Conservation (phyloP, 306 rosid genomes). For the Trichosanthes cucumerina region DNA sequence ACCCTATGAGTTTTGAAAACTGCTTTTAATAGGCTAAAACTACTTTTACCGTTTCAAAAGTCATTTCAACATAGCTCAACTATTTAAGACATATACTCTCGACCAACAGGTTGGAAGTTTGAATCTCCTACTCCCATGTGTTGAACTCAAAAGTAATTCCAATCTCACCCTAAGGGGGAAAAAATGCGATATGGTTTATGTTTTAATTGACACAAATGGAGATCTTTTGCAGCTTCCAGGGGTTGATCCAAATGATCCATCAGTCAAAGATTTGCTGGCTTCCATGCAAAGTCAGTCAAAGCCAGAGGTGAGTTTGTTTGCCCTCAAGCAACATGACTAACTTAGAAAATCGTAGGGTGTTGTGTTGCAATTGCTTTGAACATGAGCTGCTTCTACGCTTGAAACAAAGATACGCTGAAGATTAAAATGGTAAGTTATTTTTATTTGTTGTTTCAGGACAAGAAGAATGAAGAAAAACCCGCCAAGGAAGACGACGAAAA, state of each 20-base stretch:
- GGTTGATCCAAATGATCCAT: slow-evolving; percentile 92
- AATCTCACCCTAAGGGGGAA: not conserved
- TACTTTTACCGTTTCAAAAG: no score
- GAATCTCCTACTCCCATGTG: not conserved
- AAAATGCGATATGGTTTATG: not conserved
- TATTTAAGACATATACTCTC: not conserved
- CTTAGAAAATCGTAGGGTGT: not conserved
- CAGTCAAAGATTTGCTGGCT: slow-evolving; percentile 91
- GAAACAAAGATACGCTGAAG: not conserved
- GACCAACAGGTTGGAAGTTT: not conserved
- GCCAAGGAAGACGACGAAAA: slow-evolving; percentile 55
- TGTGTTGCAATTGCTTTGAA: not conserved
- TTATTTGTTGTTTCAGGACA: slow-evolving; percentile 37
- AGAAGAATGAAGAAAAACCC: slow-evolving; percentile 65
- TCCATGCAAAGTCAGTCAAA: slow-evolving; percentile 79
- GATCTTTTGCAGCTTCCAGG: slow-evolving; percentile 79
- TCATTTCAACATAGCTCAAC: not conserved
- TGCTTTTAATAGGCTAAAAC: no score
- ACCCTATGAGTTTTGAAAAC: not conserved
- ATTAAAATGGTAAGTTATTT: not conserved
- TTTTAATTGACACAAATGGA: not conserved
- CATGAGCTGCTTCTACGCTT: not conserved
- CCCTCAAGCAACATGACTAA: not conserved
- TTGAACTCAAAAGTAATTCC: not conserved
- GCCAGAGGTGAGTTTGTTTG: slow-evolving; percentile 37